Percentiles rank a stretch among this genome's conserved stretches.
Conservation (phyloP, 2,329 filamentous ascomycete species). For the Aspergillus brunneoviolaceus region DNA sequence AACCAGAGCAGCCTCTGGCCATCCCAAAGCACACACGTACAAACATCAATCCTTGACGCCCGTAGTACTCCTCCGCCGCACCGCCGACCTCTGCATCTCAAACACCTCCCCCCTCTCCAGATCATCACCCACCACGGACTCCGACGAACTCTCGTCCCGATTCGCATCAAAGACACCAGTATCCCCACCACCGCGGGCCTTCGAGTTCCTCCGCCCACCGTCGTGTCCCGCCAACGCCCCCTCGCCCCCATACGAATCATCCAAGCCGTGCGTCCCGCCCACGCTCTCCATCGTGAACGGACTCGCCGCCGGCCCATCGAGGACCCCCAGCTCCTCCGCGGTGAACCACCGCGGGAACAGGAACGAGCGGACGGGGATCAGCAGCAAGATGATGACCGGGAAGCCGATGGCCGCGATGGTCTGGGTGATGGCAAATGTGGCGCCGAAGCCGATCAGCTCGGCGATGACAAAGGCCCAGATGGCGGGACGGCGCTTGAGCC, state of each 20-base stretch:
- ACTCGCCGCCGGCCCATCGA: slow-evolving; percentile 75
- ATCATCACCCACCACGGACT: slow-evolving; percentile 37
- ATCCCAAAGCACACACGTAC: not conserved
- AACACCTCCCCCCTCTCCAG: slow-evolving; percentile 44
- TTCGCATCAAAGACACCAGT: slow-evolving; percentile 20
- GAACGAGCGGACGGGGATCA: slow-evolving; percentile 66
- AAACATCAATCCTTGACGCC: slow-evolving; percentile 9
- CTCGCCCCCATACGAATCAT: slow-evolving; percentile 13
- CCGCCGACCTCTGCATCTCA: slow-evolving; percentile 32
- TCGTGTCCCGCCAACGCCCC: slow-evolving; percentile 7
- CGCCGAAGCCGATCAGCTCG: slow-evolving; percentile 69
- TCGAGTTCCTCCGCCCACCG: slow-evolving; percentile 1
- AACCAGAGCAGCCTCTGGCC: too few relatives aligned
- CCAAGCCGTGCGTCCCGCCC: slow-evolving; percentile 60
- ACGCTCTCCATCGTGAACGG: slow-evolving; percentile 75
- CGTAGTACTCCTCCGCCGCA: slow-evolving; percentile 31
- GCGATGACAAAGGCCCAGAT: slow-evolving; percentile 70
- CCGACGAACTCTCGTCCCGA: slow-evolving; percentile 22
- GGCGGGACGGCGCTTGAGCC: slow-evolving; percentile 61
- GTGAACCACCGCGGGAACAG: slow-evolving; percentile 64
- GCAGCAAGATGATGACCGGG: slow-evolving; percentile 68
- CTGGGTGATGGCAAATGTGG: slow-evolving; percentile 79
- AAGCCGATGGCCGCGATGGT: slow-evolving; percentile 81
- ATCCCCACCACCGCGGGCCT: slow-evolving; percentile 7
- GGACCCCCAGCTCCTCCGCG: slow-evolving; percentile 57